phyloP scores from a whole-genome alignment of 805 yeast species.

The Candida stauntonica region DNA sequence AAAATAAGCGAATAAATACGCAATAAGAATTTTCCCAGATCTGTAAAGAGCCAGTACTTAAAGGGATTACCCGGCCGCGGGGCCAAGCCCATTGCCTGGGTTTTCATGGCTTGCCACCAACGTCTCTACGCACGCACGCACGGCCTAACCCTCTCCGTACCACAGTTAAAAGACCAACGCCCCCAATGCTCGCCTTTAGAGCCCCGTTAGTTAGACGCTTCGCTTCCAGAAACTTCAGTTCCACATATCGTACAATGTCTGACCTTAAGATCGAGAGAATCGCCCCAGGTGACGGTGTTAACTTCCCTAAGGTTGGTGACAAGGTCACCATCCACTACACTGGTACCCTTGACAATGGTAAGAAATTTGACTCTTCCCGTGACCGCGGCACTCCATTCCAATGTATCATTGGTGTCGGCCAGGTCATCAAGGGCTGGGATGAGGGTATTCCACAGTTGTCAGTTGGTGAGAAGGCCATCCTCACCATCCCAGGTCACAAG shows the following conservation, averaged over 20 bases:
- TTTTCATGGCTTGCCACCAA: neutral
- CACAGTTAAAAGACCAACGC: too few relatives aligned
- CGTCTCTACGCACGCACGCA: too few relatives aligned
- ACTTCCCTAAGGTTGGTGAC: slow-evolving; percentile 86
- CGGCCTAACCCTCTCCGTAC: neutral
- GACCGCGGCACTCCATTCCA: slow-evolving; percentile 96
- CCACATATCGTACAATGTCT: slow-evolving; percentile 23
- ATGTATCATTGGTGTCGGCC: slow-evolving; percentile 91
- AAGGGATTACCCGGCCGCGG: neutral
- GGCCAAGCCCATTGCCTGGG: neutral
- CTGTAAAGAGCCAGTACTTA: neutral
- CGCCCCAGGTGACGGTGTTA: slow-evolving; percentile 66
- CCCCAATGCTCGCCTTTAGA: slow-evolving; percentile 17
- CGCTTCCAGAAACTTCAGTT: slow-evolving; percentile 17
- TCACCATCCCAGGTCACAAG: slow-evolving; percentile 88
- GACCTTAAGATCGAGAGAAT: slow-evolving; percentile 29
- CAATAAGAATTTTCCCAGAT: neutral
- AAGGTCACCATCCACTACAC: slow-evolving; percentile 90
- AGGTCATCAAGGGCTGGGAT: slow-evolving; percentile 97
- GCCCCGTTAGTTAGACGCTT: slow-evolving; percentile 7
- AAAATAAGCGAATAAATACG: too few relatives aligned
- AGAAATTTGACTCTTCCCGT: slow-evolving; percentile 91
- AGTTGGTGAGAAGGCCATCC: slow-evolving; percentile 87
- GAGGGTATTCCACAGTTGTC: slow-evolving; percentile 89
- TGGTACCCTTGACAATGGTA: slow-evolving; percentile 93